These are phyloP conservation scores for Penicillium palitans DNA, from an alignment of 2,329 filamentous ascomycete genomes.

Conservation along the genomic window DNA sequence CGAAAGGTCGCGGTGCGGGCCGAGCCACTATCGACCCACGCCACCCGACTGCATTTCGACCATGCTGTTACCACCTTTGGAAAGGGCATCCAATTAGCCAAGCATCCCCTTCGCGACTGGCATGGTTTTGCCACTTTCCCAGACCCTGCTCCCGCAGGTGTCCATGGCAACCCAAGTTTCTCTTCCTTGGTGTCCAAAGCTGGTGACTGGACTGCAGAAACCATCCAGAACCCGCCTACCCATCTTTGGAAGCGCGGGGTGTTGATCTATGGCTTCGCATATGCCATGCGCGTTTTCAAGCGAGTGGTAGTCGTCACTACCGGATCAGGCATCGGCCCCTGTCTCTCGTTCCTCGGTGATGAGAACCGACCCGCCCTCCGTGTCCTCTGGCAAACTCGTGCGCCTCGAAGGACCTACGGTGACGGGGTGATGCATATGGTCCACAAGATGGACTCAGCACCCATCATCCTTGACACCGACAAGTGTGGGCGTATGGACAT, in stretches of 20 bases:
- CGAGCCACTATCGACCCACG: conserved; percentile 70
- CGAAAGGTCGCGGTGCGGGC: conserved; percentile 66
- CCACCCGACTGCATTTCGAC: conserved; percentile 68
- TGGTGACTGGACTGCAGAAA: conserved; percentile 70
- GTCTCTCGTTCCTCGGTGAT: conserved; percentile 61
- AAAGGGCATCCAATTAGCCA: conserved; percentile 61
- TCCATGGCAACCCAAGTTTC: conserved; percentile 52
- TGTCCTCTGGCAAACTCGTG: conserved; percentile 68
- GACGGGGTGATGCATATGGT: conserved; percentile 57
- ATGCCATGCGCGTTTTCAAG: conserved; percentile 65
- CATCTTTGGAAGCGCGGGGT: conserved; percentile 68
- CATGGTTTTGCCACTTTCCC: conserved; percentile 76
- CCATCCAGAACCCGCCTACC: conserved; percentile 62
- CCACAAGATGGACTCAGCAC: conserved; percentile 58
- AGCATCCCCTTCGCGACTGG: conserved; percentile 67
- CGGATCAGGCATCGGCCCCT: conserved; percentile 71
- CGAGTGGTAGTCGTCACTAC: conserved; percentile 68
- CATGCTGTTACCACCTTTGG: conserved; percentile 61
- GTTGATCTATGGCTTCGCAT: conserved; percentile 66
- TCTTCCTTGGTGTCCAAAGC: conserved; percentile 71
- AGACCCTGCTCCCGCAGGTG: conserved; percentile 41
- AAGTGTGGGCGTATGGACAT: conserved; percentile 62
- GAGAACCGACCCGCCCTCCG: conserved; percentile 48
- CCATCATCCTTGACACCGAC: conserved; percentile 68
- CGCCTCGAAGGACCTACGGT: conserved; percentile 64